phyloP scores from a whole-genome alignment of 495 filamentous ascomycete species.

The Penicillium ucsense region DNA sequence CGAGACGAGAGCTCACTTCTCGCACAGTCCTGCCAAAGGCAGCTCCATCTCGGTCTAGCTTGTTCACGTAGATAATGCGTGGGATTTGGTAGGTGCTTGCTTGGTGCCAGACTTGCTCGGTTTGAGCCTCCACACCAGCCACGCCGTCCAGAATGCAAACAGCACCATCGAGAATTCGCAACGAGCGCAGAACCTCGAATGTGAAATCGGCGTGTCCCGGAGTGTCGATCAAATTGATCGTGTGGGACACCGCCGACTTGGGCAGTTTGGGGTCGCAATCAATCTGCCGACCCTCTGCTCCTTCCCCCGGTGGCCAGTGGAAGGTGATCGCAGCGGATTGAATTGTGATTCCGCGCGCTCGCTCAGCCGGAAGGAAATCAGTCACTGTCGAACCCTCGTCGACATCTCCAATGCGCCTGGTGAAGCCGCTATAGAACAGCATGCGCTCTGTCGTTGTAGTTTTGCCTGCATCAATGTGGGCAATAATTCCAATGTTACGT shows the following conservation, averaged over 20 bases:
- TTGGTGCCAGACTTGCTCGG: constrained; percentile 92
- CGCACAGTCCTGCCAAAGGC: constrained; percentile 79
- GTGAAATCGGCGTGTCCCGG: constrained; percentile 98
- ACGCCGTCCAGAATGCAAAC: constrained; percentile 96
- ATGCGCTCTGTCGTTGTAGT: constrained; percentile 99
- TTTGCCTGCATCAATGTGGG: constrained; percentile 98
- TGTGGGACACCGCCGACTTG: constrained; percentile 43
- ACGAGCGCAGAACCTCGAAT: constrained; percentile 88
- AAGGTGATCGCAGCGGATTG: constrained; percentile 97
- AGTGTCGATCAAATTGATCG: constrained; percentile 93
- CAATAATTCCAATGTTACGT: constrained; percentile 97
- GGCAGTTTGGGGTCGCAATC: constrained; percentile 15
- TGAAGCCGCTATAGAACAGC: constrained; percentile 94
- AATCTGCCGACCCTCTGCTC: constrained; percentile 9
- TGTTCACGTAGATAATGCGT: constrained; percentile 84
- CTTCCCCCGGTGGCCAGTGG: constrained; percentile 59
- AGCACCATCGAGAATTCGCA: constrained; percentile 89
- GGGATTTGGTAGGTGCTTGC: constrained; percentile 80
- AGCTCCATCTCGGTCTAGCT: constrained; percentile 90
- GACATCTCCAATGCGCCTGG: constrained; percentile 86
- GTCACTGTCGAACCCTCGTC: constrained; percentile 96
- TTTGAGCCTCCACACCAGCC: constrained; percentile 95
- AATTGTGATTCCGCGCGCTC: constrained; percentile 91
- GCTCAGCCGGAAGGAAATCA: constrained; percentile 92
- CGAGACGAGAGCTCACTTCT: constrained; percentile 70